Evolutionary conservation across 768 basidiomycete species (phyloP), one percentile per base, ranked within the genome.

Genomic region (Termitomyces sp.): DNA sequence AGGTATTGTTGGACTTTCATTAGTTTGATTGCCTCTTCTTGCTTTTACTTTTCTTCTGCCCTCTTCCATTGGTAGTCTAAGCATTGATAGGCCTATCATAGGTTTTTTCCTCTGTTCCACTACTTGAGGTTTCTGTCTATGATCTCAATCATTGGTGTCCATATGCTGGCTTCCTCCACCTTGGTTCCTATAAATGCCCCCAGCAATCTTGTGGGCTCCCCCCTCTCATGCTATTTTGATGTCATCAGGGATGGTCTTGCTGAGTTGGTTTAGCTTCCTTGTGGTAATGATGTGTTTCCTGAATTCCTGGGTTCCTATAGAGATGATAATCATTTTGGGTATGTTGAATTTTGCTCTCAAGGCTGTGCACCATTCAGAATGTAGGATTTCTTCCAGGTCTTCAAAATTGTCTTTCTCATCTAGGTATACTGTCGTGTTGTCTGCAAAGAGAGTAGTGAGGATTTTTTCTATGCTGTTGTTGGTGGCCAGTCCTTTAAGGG

Each of bases 341-440:
- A 65, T 58, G 53, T 80, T 81, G 61, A 79, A 81, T 44, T 72
- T 75, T 0, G 77, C 78, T 0, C 71, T 66, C 2, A 74, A 75
- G 1, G 69, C 76, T 0, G 15, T 13, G 51, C 76, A 81, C 80
- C 80, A 82, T 1, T 56, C 46, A n/a, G n/a, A n/a, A 34, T 68
- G 26, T 0, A 80, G 73, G 2, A 79, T 68, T 0, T 31, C 1
- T 2, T 62, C 34, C 0, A 81, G 68, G 0, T 57, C 58, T 0
- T 53, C 41, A 12, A 70, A 69, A 5, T 61, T 50, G 48, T 80
- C 76, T 0, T 57, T 8, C 51, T 69, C 58, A 1, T 58, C 58
- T 0, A 80, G 69, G 60, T 67, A 76, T 0, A 71, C 68, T 2
- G 71, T 73, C 10, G 76, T 78, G 56, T 79, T 75, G 54, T 80